Evolutionary conservation across 441 rosid species (phyloP), one percentile per base, ranked within the genome.

Genomic region (Erysimum pusillum): DNA sequence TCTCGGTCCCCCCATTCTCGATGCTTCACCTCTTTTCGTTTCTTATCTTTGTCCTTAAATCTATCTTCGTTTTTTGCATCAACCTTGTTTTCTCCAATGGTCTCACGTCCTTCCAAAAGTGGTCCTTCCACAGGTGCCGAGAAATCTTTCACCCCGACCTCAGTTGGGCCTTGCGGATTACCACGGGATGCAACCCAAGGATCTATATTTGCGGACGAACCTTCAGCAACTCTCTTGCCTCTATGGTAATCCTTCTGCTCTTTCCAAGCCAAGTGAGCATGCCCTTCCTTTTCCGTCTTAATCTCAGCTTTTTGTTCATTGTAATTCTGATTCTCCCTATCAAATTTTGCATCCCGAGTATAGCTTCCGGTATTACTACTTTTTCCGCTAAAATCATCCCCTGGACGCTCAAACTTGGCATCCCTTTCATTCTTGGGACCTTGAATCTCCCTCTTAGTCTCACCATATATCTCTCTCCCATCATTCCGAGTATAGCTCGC

Each of bases 1-100:
- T 95, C 98, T 77, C 92, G 83, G 66, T 96, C 99, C 9, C 89
- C 97, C 96, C 97, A 91, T 38, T 96, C 99, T 61, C 94, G 81
- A 62, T 87, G 90, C 84, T 90, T 96, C 49, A 76, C 57, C 63
- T 96, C 99, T 78, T 93, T 96, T 84, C 96, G 82, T 81, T 89
- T 96, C 80, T 89, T 90, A 53, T 96, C 99, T 79, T 90, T 96
- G 44, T 93, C 99, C 78, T 92, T 96, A 78, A 85, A 87, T 73
- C 89, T 86, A 76, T 96, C 99, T 32, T 93, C 99, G 7, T 82
- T 84, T 85, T 90, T 96, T 13, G 75, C 69, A 80, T 91, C 98
- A 78, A 88, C 80, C 83, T 87, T 96, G 79, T 91, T 92, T 81
- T 94, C 99, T 15, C 94, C 98, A 57, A 85, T 88, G 4, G 94